phyloP scores from a whole-genome alignment of 2,329 filamentous ascomycete species.

The Fusarium sp. region DNA sequence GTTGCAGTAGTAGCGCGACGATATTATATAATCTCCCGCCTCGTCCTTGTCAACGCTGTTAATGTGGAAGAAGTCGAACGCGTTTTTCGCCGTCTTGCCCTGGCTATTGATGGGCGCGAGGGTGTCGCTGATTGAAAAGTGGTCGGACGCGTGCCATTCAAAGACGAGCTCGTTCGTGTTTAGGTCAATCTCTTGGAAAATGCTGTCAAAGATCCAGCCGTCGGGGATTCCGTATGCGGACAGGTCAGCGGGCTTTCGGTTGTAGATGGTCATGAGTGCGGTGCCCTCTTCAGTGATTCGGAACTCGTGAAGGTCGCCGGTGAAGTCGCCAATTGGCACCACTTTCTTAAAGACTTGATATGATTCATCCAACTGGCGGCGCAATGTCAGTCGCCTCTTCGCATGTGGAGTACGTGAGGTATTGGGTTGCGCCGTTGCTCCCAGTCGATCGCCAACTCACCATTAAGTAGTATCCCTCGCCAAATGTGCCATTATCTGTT shows the following conservation, averaged over 20 bases:
- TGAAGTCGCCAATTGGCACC: conserved; percentile 34
- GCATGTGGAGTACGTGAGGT: background rate
- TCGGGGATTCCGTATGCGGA: conserved; percentile 36
- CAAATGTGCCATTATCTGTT: conserved; percentile 59
- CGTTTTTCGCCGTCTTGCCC: conserved; percentile 39
- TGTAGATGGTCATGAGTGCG: conserved; percentile 55
- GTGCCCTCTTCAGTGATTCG: conserved; percentile 54
- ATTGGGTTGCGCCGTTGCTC: background rate
- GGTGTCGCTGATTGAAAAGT: conserved; percentile 41
- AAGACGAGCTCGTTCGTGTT: conserved; percentile 61
- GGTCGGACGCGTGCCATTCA: conserved; percentile 55
- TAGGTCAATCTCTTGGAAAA: conserved; percentile 62
- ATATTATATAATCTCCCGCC: conserved; percentile 66
- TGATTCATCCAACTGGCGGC: conserved; percentile 44
- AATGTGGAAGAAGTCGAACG: conserved; percentile 69
- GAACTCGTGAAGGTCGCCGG: conserved; percentile 53
- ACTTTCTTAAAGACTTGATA: conserved; percentile 47
- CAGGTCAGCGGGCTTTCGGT: conserved; percentile 43
- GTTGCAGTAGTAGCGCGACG: conserved; percentile 60
- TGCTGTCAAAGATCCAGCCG: conserved; percentile 49
- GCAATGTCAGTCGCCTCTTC: background rate
- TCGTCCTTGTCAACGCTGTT: conserved; percentile 66
- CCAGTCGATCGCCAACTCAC: conserved; percentile 40
- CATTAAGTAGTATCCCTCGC: conserved; percentile 61
- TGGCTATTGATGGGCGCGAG: conserved; percentile 28